Conservation (phyloP, 345 rosid species). For the Cardamine occulta region DNA sequence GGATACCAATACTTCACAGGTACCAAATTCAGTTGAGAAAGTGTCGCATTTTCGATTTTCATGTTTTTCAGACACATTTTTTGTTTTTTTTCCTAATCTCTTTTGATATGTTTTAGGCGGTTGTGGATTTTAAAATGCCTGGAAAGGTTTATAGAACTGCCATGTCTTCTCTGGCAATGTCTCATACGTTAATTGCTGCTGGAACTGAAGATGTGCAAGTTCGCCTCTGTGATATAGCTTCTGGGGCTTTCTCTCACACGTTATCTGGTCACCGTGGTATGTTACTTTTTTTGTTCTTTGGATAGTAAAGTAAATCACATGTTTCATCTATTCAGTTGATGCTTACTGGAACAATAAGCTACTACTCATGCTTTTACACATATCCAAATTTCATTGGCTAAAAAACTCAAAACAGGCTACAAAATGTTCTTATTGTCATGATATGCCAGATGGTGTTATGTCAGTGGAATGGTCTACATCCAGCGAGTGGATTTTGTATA, state of each 20-base stretch:
- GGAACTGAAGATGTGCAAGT: constrained; percentile 98
- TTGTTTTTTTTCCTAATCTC: neutral
- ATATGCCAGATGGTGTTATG: constrained; percentile 82
- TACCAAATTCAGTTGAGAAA: constrained; percentile 2
- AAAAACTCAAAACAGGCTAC: neutral
- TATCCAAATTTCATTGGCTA: neutral
- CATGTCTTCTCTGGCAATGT: constrained; percentile 84
- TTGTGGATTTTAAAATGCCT: constrained; percentile 88
- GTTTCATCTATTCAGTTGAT: too few relatives aligned
- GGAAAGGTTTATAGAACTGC: constrained; percentile 92
- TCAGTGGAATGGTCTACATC: constrained; percentile 94
- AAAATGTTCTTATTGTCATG: constrained; percentile 34
- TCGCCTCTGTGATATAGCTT: constrained; percentile 91
- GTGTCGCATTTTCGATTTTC: neutral
- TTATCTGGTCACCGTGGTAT: constrained; percentile 97
- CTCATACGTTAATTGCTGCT: constrained; percentile 90
- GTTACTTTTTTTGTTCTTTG: too few relatives aligned
- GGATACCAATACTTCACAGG: constrained; percentile 94
- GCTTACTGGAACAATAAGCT: too few relatives aligned
- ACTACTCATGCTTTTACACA: constrained; percentile 11
- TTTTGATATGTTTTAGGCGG: constrained; percentile 53
- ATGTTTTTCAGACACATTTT: neutral
- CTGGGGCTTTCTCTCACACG: constrained; percentile 89
- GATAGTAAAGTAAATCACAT: too few relatives aligned
- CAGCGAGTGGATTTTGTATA: constrained; percentile 86